Evolutionary conservation across 306 rosid species (phyloP), one percentile per base, ranked within the genome.

Genomic region (Vigna radiata): DNA sequence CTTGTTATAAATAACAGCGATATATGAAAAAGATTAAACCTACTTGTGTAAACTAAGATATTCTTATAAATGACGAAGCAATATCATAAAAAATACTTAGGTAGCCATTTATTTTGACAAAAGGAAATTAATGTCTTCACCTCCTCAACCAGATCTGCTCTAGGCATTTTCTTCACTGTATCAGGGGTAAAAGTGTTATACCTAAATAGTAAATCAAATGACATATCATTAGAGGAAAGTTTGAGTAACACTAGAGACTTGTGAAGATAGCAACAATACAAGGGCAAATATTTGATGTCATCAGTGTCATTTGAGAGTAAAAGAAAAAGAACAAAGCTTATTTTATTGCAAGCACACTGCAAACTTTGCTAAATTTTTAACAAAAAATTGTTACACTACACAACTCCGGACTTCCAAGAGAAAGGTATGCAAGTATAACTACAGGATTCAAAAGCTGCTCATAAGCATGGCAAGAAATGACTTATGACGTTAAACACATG

Each of bases 101-200:
- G 56, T 41, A 44, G 64, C 64, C 39, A 46, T 23, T 39, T 56
- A 66, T 56, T 56, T 68, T 72, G 39, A 17, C 56, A 65, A 7
- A 48, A 70, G 21, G 25, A 55, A 56, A 29, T 29, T 29, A 29
- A 65, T 52, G 43, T 76, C 65, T 69, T 83, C 65, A 93, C 98
- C 97, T 93, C 97, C 67, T 91, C 91, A 70, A 91, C 92, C 79
- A 93, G 97, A 85, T 87, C 90, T n/a, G 90, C 47, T 84, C 88
- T 91, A 46, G 97, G 96, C 97, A 91, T 85, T 83, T 90, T 91
- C 92, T 88, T 91, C 85, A 93, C 98, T 9, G 84, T 64, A 67
- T 93, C 97, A 5, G 96, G 96, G 56, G 98, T 75, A 84, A 93
- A 93, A 77, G 98, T 93, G 70, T 90, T 83, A 17, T 93, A 93